Conservation (phyloP, 2,329 filamentous ascomycete species). For the Alternaria angustiovoidea region DNA sequence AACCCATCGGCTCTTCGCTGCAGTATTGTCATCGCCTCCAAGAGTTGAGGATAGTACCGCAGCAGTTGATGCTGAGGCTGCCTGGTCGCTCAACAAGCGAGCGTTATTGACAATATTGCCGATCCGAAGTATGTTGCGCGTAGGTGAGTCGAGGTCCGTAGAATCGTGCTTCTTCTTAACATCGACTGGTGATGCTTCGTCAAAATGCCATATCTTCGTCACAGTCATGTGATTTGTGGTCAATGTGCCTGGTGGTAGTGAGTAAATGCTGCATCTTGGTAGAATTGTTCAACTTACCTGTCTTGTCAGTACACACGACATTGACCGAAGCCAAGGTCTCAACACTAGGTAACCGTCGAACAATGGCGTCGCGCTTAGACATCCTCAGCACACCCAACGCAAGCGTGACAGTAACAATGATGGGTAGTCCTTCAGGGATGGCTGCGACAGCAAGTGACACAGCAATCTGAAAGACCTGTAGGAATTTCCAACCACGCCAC, state of each 20-base stretch:
- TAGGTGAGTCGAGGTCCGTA: conserved; percentile 72
- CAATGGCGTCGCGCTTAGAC: conserved; percentile 94
- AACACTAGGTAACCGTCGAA: conserved; percentile 93
- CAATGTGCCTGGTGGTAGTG: conserved; percentile 70
- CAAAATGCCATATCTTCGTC: conserved; percentile 95
- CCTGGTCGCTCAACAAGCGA: conserved; percentile 75
- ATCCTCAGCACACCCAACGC: conserved; percentile 95
- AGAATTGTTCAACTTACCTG: conserved; percentile 61
- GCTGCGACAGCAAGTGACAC: conserved; percentile 96
- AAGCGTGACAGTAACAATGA: conserved; percentile 97
- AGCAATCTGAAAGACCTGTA: conserved; percentile 97
- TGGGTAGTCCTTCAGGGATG: conserved; percentile 94
- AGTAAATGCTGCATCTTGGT: neutral
- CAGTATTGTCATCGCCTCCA: conserved; percentile 64
- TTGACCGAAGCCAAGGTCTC: conserved; percentile 99
- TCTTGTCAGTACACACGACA: conserved; percentile 99
- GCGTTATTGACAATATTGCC: conserved; percentile 98
- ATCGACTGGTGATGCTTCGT: conserved; percentile 65
- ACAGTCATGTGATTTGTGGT: conserved; percentile 99
- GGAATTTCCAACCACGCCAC: conserved; percentile 83
- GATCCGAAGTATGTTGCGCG: conserved; percentile 82
- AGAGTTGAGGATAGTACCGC: conserved; percentile 88
- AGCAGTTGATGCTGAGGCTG: conserved; percentile 74
- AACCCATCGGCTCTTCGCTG: conserved; percentile 86
- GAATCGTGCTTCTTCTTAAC: conserved; percentile 63